Evolutionary conservation across 2,329 filamentous ascomycete species (phyloP).

Genomic region (Ramichloridium luteum): DNA sequence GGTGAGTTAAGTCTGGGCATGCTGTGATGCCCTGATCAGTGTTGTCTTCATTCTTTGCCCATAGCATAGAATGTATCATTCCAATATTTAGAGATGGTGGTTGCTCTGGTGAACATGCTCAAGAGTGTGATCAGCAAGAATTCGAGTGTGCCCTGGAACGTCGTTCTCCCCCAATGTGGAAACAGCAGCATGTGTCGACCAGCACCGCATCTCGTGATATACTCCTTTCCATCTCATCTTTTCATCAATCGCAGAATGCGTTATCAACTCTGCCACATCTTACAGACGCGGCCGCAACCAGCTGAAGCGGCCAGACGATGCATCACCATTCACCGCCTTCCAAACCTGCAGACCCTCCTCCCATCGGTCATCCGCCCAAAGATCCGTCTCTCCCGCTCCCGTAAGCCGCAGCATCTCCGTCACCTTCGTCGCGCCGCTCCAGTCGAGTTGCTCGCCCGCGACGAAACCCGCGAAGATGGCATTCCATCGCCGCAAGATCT

Average conservation of each 20-base stretch:
- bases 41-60: too few species aligned
- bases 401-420: constrained; percentile 34
- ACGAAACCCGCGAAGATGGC: constrained; percentile 30
- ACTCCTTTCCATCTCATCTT: too few species aligned
- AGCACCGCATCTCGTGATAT: too few species aligned
- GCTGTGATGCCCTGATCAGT: too few species aligned
- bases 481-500: constrained; percentile 28
- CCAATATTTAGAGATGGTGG: constrained; percentile 3
- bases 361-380: constrained; percentile 36
- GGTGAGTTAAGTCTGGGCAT: constrained; percentile 14
- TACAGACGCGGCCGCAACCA: constrained; percentile 18
- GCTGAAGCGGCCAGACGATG: constrained; percentile 9
- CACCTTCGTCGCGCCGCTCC: constrained; percentile 26
- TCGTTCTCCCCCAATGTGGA: constrained; percentile 2
- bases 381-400: constrained; percentile 33
- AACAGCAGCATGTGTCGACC: not conserved
- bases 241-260: not conserved
- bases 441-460: constrained; percentile 28
- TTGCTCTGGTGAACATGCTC: constrained; percentile 4
- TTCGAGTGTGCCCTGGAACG: constrained; percentile 4
- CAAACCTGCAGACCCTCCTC: constrained; percentile 38
- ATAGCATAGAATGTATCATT: too few species aligned
- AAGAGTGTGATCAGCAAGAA: constrained; percentile 7
- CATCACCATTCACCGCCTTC: constrained; percentile 27
- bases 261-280: constrained; percentile 11